Base-by-base conservation (phyloP, 2,329 filamentous ascomycete species). In the Nigrospora osmanthi region DNA sequence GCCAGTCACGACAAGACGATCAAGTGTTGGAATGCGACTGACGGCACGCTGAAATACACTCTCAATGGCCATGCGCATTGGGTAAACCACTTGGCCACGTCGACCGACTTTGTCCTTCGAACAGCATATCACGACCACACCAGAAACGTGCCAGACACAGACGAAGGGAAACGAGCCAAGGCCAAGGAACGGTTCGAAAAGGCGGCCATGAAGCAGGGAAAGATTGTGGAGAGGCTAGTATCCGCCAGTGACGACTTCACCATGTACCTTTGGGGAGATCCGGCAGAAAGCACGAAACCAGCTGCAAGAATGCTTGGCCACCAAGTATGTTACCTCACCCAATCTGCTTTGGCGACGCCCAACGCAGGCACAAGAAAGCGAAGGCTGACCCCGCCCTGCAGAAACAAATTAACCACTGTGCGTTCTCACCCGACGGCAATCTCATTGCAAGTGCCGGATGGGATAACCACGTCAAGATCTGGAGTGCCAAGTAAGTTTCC, bases 231-330 rank as follows among this genome's bases (percentile, higher is more conserved):
- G 69, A 80, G 87, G 28, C 69, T 97, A 4, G 87, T 95, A 3
- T 94, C 89, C 10, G 93, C 91, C 3, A 91, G 85, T 53, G 93
- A 97, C 60, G 93, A 98, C 64, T 95, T 90, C 63, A 95, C 90
- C 6, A 91, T 98, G 78, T 95, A 89, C 61, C 76, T 98, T 9
- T 98, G 91, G 91, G 40, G 40, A 15, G 87, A 94, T 48, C 90
- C 90, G 0, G 74, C 82, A 37, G 66, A 76, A 48, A 83, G 84
- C 4, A 87, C 75, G 9, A 96, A 97, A 63, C 90, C 91, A 1
- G 72, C 97, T 4, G 85, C 87, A n/a, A 76, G 89, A 32, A 78
- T 97, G 67, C 68, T 89, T n/a, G 93, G 93, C 2, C 93, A 98
- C 59, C 89, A 96, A 37, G 39, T 41, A 17, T 33, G n/a, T 33